Conservation (phyloP, 1,284 basidiomycete species). For the Boletus calvinii region DNA sequence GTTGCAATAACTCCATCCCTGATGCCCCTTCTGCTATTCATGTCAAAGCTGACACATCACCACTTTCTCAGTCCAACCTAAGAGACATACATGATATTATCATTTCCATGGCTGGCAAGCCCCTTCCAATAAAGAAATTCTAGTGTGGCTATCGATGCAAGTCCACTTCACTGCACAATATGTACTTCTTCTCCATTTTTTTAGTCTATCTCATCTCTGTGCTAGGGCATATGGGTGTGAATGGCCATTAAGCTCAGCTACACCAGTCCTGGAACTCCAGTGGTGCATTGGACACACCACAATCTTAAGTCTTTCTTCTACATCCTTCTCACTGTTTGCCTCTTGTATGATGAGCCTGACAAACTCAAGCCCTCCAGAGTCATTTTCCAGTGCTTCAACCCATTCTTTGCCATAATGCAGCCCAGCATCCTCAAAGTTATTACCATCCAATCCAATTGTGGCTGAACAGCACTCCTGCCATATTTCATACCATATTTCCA, state of each 20-base stretch:
- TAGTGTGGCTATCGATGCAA: background rate
- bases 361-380: background rate
- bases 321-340: constrained; percentile 7
- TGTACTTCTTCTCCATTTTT: background rate
- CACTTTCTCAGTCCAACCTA: too few relatives aligned
- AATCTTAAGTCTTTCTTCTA: constrained; percentile 16
- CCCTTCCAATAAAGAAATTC: too few relatives aligned
- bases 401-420: background rate
- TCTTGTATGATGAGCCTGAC: constrained; percentile 6
- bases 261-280: background rate
- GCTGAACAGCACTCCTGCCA: background rate
- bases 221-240: background rate
- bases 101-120: background rate
- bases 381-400: constrained; percentile 5
- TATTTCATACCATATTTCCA: background rate
- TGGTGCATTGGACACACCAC: background rate
- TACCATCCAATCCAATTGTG: background rate
- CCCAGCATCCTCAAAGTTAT: background rate
- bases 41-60: too few relatives aligned
- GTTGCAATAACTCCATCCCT: too few relatives aligned
- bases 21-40: too few relatives aligned
- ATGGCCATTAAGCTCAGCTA: constrained; percentile 7
- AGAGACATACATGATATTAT: background rate
- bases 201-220: too few relatives aligned
- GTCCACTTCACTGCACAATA: background rate